Evolutionary conservation across 345 rosid genomes (phyloP), one percentile per base, ranked within the genome.

Genomic region (Camelina laxa): DNA sequence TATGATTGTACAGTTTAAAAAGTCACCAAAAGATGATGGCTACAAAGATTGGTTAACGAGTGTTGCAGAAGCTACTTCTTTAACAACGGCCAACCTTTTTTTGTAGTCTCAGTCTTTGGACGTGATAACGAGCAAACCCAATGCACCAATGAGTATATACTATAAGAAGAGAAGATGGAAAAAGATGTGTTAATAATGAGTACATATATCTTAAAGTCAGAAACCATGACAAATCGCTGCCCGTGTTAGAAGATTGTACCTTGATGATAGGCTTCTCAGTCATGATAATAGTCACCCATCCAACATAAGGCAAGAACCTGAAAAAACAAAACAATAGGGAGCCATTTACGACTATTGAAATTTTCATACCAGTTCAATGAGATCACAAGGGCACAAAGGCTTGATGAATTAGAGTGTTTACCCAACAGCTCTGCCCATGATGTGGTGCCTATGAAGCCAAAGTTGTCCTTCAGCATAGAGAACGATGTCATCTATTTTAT

Each of bases 391-490:
- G 24, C 14, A 72, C 24, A 5, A 16, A 55, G 51, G 17, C 7
- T 45, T 19, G 75, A 30, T 68, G 59, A 50, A 6, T n/a, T 36
- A 48, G 53, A 55, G 47, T 21, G 45, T 64, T 78, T 87, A 92
- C 97, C 94, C 94, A 49, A 90, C 83, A 50, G 92, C 94, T 83
- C 92, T 86, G 27, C 96, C 97, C 84, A 87, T 82, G 42, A 92
- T 87, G 39, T 90, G 89, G 12, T 85, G 72, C 19, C 78, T 80
- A 75, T 87, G 85, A 75, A 92, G 81, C 97, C 96, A 92, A 39
- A 39, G 66, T 58, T 88, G 92, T 41, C 93, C 89, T 1, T 75
- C 79, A 13, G 91, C 85, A 67, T 90, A 92, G 76, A 92, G 78
- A 63, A 77, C 62, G 31, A 87, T 84, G 76, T 92, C 96, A 77